Base-by-base conservation (phyloP, 176 grass and related monocot genomes). In the Bonia amplexicaulis region DNA sequence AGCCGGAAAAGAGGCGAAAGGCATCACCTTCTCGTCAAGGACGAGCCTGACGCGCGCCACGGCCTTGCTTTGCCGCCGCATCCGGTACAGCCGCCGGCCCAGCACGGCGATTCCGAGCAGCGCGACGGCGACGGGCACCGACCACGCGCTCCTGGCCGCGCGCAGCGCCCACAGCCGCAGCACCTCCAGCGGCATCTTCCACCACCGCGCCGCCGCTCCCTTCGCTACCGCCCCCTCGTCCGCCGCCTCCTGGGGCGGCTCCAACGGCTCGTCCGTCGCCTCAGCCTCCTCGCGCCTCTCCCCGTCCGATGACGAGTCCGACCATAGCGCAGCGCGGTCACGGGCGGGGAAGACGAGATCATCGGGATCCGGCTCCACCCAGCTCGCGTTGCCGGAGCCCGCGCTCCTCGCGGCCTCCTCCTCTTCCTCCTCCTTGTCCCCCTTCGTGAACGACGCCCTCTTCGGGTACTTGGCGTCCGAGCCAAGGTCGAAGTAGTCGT, bases 401-500 rank as follows among this genome's bases (percentile, higher is more conserved):
- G 40, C 85, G 9, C 55, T 60, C 69, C 7, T 47, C 80, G 63
- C 69, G 57, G 69, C 67, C 73, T 66, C 93, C 57, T 85, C 87
- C 22, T 72, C 80, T 27, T 72, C 74, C 15, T 80, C 85, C 31
- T 39, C 87, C 17, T 58, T 82, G 10, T 5, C 15, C 59, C 2
- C 82, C 25, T 31, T 44, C 19, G 78, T 75, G 6, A 85, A 4
- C 11, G 87, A 88, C 12, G 69, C 76, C 82, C 81, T 85, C 78
- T 76, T n/a, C 2, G 86, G 33, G 69, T 92, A 94, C 77, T 85
- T 85, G 44, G 51, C 75, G 41, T 87, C 86, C 9, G 86, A 94
- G 60, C 82, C 86, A 49, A 99, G 91, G 25, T 87, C 86, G 93
- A 96, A 96, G 85, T 96, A 96, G 73, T 96, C 96, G 57, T 81